Conservation (phyloP, 2,329 filamentous ascomycete genomes). For the Monosporascus sp. region DNA sequence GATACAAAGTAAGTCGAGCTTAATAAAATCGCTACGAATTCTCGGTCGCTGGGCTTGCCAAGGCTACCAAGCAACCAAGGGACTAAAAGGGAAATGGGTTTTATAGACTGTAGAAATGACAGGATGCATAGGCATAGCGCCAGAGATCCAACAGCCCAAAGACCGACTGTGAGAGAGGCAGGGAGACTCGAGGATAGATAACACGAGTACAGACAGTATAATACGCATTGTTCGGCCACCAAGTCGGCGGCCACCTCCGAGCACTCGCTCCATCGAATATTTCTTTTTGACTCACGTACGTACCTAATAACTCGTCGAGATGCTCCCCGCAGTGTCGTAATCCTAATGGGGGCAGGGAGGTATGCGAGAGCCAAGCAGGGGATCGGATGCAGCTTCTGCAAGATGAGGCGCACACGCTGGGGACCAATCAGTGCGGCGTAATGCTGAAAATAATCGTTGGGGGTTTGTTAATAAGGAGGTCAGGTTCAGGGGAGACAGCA, state of each 20-base stretch:
- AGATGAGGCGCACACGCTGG: neutral
- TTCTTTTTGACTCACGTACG: neutral
- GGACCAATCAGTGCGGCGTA: neutral
- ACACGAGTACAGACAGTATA: too few relatives aligned
- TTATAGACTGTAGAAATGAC: neutral
- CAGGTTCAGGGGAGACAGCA: neutral
- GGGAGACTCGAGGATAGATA: too few relatives aligned
- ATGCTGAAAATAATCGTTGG: neutral
- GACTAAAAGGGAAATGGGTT: neutral
- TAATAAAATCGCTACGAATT: too few relatives aligned
- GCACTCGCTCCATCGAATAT: neutral
- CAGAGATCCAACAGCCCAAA: neutral
- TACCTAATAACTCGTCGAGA: neutral
- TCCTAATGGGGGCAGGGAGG: neutral
- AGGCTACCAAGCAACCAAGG: neutral
- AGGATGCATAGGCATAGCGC: neutral
- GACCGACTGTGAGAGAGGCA: neutral
- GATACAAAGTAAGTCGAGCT: too few relatives aligned
- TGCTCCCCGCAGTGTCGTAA: neutral
- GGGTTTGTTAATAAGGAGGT: neutral
- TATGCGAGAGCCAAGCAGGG: neutral
- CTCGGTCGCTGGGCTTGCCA: neutral
- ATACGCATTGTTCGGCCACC: too few relatives aligned
- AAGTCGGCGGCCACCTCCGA: too few relatives aligned
- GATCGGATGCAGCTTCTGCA: neutral